Evolutionary conservation across 2,329 filamentous ascomycete genomes (phyloP).

Genomic region (Colletotrichum sp.): DNA sequence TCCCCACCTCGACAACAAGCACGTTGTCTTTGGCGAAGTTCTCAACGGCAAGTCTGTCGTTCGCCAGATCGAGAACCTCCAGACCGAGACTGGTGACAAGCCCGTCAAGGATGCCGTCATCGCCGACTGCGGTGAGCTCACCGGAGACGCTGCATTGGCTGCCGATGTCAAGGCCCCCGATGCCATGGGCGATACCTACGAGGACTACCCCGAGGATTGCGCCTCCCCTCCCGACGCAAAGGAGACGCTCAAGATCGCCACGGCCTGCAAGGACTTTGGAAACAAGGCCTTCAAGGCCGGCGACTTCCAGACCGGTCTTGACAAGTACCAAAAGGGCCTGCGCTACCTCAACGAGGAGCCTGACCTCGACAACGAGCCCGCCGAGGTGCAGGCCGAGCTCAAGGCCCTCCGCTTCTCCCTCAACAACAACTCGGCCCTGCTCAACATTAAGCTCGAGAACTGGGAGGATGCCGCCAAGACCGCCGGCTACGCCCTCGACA

Average conservation of each 20-base stretch:
- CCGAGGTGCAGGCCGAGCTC: constrained; percentile 70
- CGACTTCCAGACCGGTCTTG: constrained; percentile 72
- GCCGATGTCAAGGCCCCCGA: constrained; percentile 76
- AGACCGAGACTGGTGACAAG: constrained; percentile 78
- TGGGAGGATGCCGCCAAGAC: constrained; percentile 74
- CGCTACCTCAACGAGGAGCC: constrained; percentile 89
- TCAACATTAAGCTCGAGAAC: constrained; percentile 79
- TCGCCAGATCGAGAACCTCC: constrained; percentile 86
- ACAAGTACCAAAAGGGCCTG: constrained; percentile 94
- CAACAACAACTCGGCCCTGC: constrained; percentile 86
- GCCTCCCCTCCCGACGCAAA: constrained; percentile 65
- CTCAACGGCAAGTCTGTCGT: constrained; percentile 91
- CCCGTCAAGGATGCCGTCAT: constrained; percentile 77
- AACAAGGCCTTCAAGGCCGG: constrained; percentile 90
- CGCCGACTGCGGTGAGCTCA: constrained; percentile 84
- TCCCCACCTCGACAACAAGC: constrained; percentile 92
- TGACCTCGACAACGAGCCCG: constrained; percentile 73
- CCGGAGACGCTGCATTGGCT: constrained; percentile 70
- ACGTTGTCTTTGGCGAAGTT: constrained; percentile 96
- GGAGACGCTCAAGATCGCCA: constrained; percentile 78
- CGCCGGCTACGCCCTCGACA: constrained; percentile 76
- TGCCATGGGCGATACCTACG: constrained; percentile 85
- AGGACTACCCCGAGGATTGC: constrained; percentile 94
- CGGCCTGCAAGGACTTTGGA: constrained; percentile 87
- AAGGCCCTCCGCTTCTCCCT: constrained; percentile 78